phyloP scores from a whole-genome alignment of 1,284 basidiomycete genomes.

The Prillingera fragicola region DNA sequence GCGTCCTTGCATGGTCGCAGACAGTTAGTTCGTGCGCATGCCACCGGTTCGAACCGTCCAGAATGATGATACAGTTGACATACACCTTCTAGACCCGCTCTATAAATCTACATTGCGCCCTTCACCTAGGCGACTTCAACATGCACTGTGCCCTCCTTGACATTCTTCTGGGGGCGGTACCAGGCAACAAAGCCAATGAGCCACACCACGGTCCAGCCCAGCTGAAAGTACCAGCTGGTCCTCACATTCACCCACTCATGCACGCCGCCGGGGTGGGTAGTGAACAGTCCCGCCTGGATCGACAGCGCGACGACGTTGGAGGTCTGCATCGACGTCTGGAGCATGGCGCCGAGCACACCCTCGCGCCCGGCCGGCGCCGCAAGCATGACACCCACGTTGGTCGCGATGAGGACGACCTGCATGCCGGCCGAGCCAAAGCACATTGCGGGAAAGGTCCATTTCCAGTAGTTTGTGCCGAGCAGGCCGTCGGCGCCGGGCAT shows the following conservation, averaged over 20 bases:
- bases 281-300: constrained; percentile 9
- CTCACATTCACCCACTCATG: constrained; percentile 4
- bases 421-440: constrained; percentile 18
- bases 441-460: constrained; percentile 21
- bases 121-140: too few species aligned
- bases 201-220: constrained; percentile 7
- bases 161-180: constrained; percentile 1
- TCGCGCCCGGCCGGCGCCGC: background rate
- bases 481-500: constrained; percentile 5
- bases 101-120: too few species aligned
- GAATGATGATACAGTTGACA: too few species aligned
- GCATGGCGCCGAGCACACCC: constrained; percentile 2
- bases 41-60: too few species aligned
- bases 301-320: constrained; percentile 5
- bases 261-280: constrained; percentile 3
- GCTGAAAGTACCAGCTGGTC: constrained; percentile 6
- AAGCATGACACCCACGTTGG: constrained; percentile 11
- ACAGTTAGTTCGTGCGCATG: too few species aligned
- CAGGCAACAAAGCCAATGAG: constrained; percentile 5
- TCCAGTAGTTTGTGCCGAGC: constrained; percentile 20
- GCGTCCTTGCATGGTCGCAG: too few species aligned
- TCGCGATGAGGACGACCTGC: constrained; percentile 19
- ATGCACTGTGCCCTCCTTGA: too few species aligned
- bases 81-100: too few species aligned
- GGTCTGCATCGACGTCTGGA: constrained; percentile 7